These are phyloP conservation scores for Gentiana dahurica DNA, from an alignment of 257 asterid genomes.

Conservation along the genomic window DNA sequence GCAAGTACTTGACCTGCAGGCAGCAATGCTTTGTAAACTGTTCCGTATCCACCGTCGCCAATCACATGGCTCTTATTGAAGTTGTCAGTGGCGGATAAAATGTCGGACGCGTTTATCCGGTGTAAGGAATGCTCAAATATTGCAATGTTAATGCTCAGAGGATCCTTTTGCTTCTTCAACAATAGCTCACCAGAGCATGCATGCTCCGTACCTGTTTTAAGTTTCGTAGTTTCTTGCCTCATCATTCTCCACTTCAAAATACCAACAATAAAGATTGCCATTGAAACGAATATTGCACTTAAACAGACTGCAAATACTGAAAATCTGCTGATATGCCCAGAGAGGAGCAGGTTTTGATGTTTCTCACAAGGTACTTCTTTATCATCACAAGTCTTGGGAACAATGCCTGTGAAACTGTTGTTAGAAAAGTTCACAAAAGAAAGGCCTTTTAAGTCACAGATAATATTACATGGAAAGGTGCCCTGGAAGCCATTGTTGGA, in stretches of 20 bases:
- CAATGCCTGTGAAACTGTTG: slow-evolving; percentile 34
- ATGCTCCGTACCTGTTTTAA: slow-evolving; percentile 20
- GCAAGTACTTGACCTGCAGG: slow-evolving; percentile 39
- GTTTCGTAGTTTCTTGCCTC: slow-evolving; percentile 14
- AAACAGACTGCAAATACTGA: slow-evolving; percentile 19
- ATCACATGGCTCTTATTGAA: slow-evolving; percentile 57
- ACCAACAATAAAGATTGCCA: slow-evolving; percentile 27
- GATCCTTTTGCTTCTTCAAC: slow-evolving; percentile 41
- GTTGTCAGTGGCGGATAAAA: slow-evolving; percentile 58
- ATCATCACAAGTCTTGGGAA: slow-evolving; percentile 33
- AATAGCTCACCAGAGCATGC: slow-evolving; percentile 34
- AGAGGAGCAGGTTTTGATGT: slow-evolving; percentile 15
- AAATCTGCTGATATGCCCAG: slow-evolving; percentile 14
- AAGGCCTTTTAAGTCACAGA: slow-evolving; percentile 56
- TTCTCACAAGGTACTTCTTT: slow-evolving; percentile 18
- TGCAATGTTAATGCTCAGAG: slow-evolving; percentile 71
- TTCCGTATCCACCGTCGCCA: slow-evolving; percentile 81
- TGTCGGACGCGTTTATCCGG: slow-evolving; percentile 47
- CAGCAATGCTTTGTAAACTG: slow-evolving; percentile 50
- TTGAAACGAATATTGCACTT: slow-evolving; percentile 19
- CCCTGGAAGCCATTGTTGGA: slow-evolving; percentile 49
- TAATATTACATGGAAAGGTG: slow-evolving; percentile 44
- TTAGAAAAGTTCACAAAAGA: slow-evolving; percentile 51
- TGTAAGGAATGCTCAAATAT: slow-evolving; percentile 54
- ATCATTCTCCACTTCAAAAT: slow-evolving; percentile 27